Evolutionary conservation across 257 asterid genomes (phyloP), one percentile per base, ranked within the genome.

Genomic region (Solanum sejunctum): DNA sequence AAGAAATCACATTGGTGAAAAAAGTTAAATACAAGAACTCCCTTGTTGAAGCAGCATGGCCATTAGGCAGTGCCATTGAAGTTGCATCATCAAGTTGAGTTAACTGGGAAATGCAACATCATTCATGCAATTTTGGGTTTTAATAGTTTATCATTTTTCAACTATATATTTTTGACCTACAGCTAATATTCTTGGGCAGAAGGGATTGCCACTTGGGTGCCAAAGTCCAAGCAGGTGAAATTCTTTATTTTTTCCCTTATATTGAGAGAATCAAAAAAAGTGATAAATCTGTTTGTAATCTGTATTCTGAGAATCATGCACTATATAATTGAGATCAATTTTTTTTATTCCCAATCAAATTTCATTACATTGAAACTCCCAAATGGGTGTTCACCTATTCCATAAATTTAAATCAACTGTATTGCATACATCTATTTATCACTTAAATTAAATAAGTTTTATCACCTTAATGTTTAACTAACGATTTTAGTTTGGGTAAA

Each of bases 11-110:
- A 43, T 79, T 90, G 89, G 92, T 90, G 85, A 90, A 90, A 75
- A 87, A 88, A n/a, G 90, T 90, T 1, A 58, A 90, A 45, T 90
- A 90, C 85, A 86, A 87, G 49, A 87, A 85, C 54, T 87, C 90
- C 52, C 85, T 86, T n/a, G 91, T 90, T 21, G 92, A 90, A 78
- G 92, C 92, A 16, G 92, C 92, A 12, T 90, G 92, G 92, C 91
- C 92, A 17, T 80, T 90, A 45, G 92, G 92, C 55, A 90, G 91
- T 84, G 92, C 92, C 45, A 90, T 90, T 81, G 92, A 90, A 85
- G 92, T 73, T 51, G 90, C 85, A 16, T 90, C 92, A 28, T 90
- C 83, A 79, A 70, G 54, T 70, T 70, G 41, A 26, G 23, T 23
- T 49, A 49, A 51, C 15, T 9, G 26, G 49, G 43, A 58, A 81